Evolutionary conservation across 179 eudicot species (phyloP), one percentile per base, ranked within the genome.

Genomic region (Camellia oleifera): DNA sequence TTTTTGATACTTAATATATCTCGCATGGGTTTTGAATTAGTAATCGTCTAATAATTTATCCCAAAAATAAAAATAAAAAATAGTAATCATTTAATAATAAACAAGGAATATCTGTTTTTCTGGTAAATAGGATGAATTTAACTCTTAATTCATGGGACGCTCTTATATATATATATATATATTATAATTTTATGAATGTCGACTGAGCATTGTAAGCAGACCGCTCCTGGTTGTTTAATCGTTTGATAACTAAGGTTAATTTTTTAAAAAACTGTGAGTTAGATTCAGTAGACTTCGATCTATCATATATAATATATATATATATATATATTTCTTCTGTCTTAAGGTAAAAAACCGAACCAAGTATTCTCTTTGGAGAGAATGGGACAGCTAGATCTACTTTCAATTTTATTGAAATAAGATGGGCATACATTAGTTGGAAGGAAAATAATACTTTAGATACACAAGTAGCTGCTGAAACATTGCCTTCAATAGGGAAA

Each of bases 401-500:
- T 46, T 40, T 48, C 53, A 61, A 40, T 66, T n/a, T 58, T 18
- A 15, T 60, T 58, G 48, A 17, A 42, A 42, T 20, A n/a, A 75
- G 53, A 69, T 69, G 17, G 53, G 6, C 44, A 12, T 64, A 9
- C 45, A 6, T 62, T 64, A 64, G 48, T 77, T 64, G 23, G 7
- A 77, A 48, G 57, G 17, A 48, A 53, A 14, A 52, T 12, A 53
- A 14, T 14, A 54, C 12, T 72, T 23, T 26, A 5, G 45, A 26
- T 72, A 32, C 62, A 14, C 18, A 23, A 72, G 26, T 23, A 72
- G 13, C 76, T 72, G 76, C 76, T 72, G 62, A 23, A 20, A 72
- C 14, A 26, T 72, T 72, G 62, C 17, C 11, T 42, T 13, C 5
- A 9, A 58, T 75, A 75, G 10, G 12, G 32, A 74, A 42, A 74